phyloP scores from a whole-genome alignment of 2,329 filamentous ascomycete species.

The Arthrobotrys sinensis region DNA sequence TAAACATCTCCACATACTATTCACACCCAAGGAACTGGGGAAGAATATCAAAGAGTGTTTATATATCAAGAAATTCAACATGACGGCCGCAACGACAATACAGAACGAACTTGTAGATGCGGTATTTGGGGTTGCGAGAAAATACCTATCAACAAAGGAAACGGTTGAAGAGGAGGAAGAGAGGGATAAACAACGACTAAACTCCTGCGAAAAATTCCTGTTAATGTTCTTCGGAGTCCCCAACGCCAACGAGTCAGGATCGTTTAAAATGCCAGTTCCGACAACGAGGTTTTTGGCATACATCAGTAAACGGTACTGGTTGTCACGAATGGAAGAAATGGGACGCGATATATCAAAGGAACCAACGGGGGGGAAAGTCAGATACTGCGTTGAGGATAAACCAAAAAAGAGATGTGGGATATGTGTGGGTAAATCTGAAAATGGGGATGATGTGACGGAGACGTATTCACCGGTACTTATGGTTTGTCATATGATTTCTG shows the following conservation, averaged over 20 bases:
- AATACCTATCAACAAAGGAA: constrained; percentile 31
- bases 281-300: constrained; percentile 43
- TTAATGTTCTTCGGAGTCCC: constrained; percentile 41
- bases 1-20: constrained; percentile 42
- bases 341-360: not conserved
- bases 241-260: not conserved
- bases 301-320: constrained; percentile 31
- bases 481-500: constrained; percentile 46
- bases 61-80: constrained; percentile 25
- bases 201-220: constrained; percentile 39
- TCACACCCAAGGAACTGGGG: constrained; percentile 19
- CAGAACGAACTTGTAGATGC: constrained; percentile 40
- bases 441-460: not conserved
- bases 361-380: not conserved
- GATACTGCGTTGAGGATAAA: constrained; percentile 33
- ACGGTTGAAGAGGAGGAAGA: constrained; percentile 6
- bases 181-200: constrained; percentile 13
- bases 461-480: constrained; percentile 43
- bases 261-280: constrained; percentile 19
- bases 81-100: not conserved
- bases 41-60: constrained; percentile 30
- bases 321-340: constrained; percentile 38
- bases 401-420: constrained; percentile 35
- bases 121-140: constrained; percentile 21
- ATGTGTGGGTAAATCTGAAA: constrained; percentile 1